These are phyloP conservation scores for Houttuynia cordata DNA, from an alignment of 164 flowering plant genomes.

Conservation along the genomic window DNA sequence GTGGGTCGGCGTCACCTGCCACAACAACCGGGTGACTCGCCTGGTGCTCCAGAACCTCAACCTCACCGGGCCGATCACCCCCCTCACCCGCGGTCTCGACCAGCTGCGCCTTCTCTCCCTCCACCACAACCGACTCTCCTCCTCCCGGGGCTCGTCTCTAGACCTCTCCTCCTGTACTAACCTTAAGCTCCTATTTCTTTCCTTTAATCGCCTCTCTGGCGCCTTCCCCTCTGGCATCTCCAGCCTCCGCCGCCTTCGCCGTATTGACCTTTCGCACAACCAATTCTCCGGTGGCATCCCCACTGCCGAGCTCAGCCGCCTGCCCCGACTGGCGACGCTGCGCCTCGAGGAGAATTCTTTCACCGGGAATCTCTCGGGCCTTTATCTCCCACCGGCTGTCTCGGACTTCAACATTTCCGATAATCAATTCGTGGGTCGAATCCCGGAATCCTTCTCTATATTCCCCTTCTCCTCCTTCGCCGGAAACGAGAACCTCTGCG, in stretches of 20 bases:
- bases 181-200: constrained; percentile 39
- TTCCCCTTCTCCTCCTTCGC: constrained; percentile 23
- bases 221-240: constrained; percentile 27
- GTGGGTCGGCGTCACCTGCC: constrained; percentile 46
- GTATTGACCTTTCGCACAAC: constrained; percentile 36
- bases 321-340: constrained; percentile 30
- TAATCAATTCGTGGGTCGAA: constrained; percentile 27
- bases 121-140: constrained; percentile 19
- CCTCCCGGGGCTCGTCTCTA: neutral
- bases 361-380: constrained; percentile 12
- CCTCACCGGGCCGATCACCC: constrained; percentile 24
- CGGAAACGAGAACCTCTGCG: constrained; percentile 34
- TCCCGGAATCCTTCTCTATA: constrained; percentile 18
- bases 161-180: constrained; percentile 25
- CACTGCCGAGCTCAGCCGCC: constrained; percentile 7
- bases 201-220: constrained; percentile 29
- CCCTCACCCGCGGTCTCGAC: constrained; percentile 17
- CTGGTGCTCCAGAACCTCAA: constrained; percentile 29
- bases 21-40: constrained; percentile 21
- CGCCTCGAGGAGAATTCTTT: constrained; percentile 31
- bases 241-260: constrained; percentile 25
- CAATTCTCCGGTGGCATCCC: constrained; percentile 27
- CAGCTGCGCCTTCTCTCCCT: constrained; percentile 36
- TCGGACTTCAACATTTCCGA: constrained; percentile 34
- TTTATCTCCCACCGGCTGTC: constrained; percentile 6